phyloP scores from a whole-genome alignment of 164 flowering plant species.

The Chimonanthus praecox region DNA sequence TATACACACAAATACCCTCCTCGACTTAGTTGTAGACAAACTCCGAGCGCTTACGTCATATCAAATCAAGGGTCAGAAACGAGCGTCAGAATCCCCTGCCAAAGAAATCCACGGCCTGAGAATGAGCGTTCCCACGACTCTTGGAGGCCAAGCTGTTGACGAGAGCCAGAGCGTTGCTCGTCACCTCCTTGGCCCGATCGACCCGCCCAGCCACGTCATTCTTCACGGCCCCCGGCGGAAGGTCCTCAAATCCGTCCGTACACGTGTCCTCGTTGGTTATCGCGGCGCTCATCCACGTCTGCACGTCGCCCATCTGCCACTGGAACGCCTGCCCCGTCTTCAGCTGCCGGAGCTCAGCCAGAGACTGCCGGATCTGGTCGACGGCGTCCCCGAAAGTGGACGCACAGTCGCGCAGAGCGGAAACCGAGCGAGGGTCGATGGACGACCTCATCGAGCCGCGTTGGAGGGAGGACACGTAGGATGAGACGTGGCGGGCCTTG shows the following conservation, averaged over 20 bases:
- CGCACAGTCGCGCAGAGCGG: conserved; percentile 72
- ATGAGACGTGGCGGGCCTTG: conserved; percentile 25
- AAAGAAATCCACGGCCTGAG: not conserved
- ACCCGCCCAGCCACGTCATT: conserved; percentile 33
- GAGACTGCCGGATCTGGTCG: conserved; percentile 56
- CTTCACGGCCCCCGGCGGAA: conserved; percentile 36
- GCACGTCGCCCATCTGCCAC: conserved; percentile 76
- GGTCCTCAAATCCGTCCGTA: conserved; percentile 68
- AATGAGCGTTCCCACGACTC: not conserved
- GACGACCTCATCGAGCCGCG: conserved; percentile 31
- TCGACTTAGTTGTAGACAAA: not conserved
- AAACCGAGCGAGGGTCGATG: conserved; percentile 31
- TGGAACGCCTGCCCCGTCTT: conserved; percentile 29
- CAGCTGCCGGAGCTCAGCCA: conserved; percentile 50
- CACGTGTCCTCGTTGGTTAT: conserved; percentile 87
- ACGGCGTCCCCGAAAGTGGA: conserved; percentile 59
- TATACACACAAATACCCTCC: not conserved
- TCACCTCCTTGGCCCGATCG: conserved; percentile 36
- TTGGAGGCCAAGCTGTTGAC: conserved; percentile 46
- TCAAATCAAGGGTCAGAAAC: not conserved
- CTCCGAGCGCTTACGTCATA: not conserved
- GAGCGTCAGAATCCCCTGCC: conserved; percentile 5
- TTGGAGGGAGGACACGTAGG: conserved; percentile 36
- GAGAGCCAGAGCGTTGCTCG: conserved; percentile 86
- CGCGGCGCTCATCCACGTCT: conserved; percentile 99